phyloP scores from a whole-genome alignment of 1,139 yeast genomes.

The Groenewaldozyma sp. region DNA sequence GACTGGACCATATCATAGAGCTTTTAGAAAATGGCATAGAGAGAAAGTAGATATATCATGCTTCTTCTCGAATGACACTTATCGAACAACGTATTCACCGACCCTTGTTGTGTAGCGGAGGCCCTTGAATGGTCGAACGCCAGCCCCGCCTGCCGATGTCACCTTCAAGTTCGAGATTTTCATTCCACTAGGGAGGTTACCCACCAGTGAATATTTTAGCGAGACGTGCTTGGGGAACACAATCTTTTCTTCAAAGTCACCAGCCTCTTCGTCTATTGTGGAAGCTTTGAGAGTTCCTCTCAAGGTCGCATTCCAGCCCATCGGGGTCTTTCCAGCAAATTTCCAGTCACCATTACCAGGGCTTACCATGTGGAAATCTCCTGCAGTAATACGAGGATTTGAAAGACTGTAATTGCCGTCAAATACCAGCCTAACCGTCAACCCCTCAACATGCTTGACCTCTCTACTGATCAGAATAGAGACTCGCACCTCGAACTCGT shows the following conservation, averaged over 20 bases:
- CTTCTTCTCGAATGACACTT: conserved; percentile 3
- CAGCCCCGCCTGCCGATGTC: conserved; percentile 46
- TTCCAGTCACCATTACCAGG: conserved; percentile 63
- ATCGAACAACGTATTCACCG: conserved; percentile 49
- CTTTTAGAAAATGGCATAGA: conserved; percentile 32
- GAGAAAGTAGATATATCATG: not conserved
- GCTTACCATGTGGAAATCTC: conserved; percentile 53
- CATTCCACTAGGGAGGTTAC: conserved; percentile 68
- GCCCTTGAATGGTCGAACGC: conserved; percentile 80
- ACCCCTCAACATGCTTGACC: conserved; percentile 49
- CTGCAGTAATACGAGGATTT: conserved; percentile 55
- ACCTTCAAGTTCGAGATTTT: conserved; percentile 61
- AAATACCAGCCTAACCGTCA: conserved; percentile 44
- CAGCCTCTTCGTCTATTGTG: conserved; percentile 18
- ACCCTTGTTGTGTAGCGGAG: conserved; percentile 70
- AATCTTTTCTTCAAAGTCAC: conserved; percentile 6
- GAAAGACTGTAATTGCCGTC: conserved; percentile 34
- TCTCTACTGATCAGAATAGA: conserved; percentile 42
- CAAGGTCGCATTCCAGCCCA: conserved; percentile 63
- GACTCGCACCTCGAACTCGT: conserved; percentile 70
- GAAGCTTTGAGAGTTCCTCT: conserved; percentile 42
- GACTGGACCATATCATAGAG: conserved; percentile 35
- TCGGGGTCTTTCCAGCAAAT: conserved; percentile 47
- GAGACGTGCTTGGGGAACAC: conserved; percentile 45
- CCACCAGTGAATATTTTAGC: conserved; percentile 52